Conservation (phyloP, 2,329 filamentous ascomycete species). For the Aspergillus flavus region DNA sequence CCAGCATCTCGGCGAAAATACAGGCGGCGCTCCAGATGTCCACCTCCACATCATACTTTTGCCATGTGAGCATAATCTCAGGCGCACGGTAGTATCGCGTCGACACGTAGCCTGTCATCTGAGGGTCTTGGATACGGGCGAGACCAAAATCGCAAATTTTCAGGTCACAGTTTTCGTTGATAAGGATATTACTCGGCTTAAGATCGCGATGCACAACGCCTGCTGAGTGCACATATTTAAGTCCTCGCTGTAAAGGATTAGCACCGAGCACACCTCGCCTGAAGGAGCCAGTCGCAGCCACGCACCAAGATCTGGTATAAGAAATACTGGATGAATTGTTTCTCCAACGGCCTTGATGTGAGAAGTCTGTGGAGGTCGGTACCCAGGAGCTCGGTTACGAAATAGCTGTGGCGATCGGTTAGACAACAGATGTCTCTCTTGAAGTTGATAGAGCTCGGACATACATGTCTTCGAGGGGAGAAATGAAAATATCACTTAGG, state of each 20-base stretch:
- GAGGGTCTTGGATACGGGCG: constrained; percentile 95
- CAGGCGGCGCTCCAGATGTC: constrained; percentile 99
- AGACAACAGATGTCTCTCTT: background rate
- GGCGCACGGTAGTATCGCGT: constrained; percentile 98
- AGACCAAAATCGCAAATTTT: constrained; percentile 99
- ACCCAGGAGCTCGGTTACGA: constrained; percentile 95
- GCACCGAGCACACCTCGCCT: constrained; percentile 6
- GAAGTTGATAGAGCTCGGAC: background rate
- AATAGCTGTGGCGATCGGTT: constrained; percentile 66
- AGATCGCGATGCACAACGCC: constrained; percentile 97
- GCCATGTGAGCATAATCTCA: constrained; percentile 99
- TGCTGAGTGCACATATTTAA: constrained; percentile 99
- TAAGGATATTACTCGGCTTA: constrained; percentile 98
- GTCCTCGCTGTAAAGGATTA: constrained; percentile 68
- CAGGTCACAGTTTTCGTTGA: constrained; percentile 99
- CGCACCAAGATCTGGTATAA: constrained; percentile 96
- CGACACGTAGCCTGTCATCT: constrained; percentile 99
- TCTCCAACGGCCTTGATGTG: constrained; percentile 93
- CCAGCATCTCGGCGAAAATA: constrained; percentile 99
- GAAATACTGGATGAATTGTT: constrained; percentile 99
- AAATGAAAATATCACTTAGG: constrained; percentile 99
- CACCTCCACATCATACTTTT: constrained; percentile 99
- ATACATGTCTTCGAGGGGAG: constrained; percentile 96
- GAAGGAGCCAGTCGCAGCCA: constrained; percentile 18
- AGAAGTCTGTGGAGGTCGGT: constrained; percentile 95